Percentiles rank a stretch among this genome's conserved stretches.
Conservation (phyloP, 164 flowering plant genomes). For the Warburgia ugandensis region DNA sequence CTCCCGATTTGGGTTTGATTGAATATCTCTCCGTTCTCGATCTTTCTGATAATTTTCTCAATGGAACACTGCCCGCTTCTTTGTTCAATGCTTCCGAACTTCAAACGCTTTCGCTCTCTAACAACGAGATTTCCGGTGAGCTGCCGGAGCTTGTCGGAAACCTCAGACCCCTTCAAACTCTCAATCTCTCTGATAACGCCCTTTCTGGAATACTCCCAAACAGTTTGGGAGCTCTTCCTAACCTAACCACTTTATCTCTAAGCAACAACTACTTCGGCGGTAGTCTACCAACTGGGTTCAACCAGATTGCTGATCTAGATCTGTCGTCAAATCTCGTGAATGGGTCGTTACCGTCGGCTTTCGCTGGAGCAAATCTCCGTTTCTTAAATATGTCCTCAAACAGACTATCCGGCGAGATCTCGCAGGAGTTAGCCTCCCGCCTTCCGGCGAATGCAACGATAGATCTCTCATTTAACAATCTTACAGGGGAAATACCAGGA, state of each 20-base stretch:
- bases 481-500: constrained; percentile 59
- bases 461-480: constrained; percentile 14
- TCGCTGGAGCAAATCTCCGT: constrained; percentile 37
- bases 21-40: constrained; percentile 53
- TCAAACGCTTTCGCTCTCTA: constrained; percentile 45
- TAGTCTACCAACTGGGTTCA: constrained; percentile 37
- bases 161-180: constrained; percentile 36
- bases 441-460: constrained; percentile 14
- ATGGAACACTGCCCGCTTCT: constrained; percentile 58
- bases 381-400: constrained; percentile 32
- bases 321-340: constrained; percentile 61
- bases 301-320: constrained; percentile 36
- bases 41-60: constrained; percentile 73
- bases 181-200: constrained; percentile 78
- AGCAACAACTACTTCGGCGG: constrained; percentile 56
- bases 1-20: constrained; percentile 49
- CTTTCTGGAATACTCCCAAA: constrained; percentile 58
- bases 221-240: constrained; percentile 27
- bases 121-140: constrained; percentile 61
- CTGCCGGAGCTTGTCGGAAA: constrained; percentile 35
- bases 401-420: constrained; percentile 16
- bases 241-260: constrained; percentile 51
- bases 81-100: constrained; percentile 44
- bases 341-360: constrained; percentile 49
- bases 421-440: constrained; percentile 7